Evolutionary conservation across 2,329 filamentous ascomycete genomes (phyloP), one percentile per base, ranked within the genome.

Genomic region (Knoxdaviesia proteae): DNA sequence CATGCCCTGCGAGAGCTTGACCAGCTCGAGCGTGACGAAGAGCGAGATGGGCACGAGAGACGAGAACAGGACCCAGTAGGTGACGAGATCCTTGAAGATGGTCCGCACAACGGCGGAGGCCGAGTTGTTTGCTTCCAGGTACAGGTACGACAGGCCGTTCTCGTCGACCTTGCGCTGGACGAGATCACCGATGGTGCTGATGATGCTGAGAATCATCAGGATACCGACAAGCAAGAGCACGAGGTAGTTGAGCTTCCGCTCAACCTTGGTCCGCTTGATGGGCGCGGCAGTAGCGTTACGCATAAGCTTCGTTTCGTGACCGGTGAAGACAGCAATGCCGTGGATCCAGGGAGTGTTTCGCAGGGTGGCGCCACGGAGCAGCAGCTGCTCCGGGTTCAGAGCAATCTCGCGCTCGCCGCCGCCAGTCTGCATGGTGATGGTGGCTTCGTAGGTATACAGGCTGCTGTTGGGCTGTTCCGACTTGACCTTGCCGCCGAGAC

Each of bases 401-500:
- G 92, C 70, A 40, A 96, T 62, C 56, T 96, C 88, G 60, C 92
- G 94, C 60, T 98, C 90, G 34, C 86, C 84, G 11, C 87, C 87
- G 38, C 87, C 86, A 39, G 80, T 71, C 52, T 88, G 77, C 69
- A 96, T 81, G 0, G 87, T 96, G 57, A 98, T 59, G 1, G 88
- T 94, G 36, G 87, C 90, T 61, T 98, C 92, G 57, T 96, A 98
- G 0, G 90, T 98, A 60, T 98, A 98, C 34, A 98, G 66, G 59
- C 87, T 96, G 63, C 86, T 94, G 66, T 98, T 98, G 29, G 90
- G 90, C 58, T 96, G 90, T 61, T 98, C 90, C 1, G 88, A 96
- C 52, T 84, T 80, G 51, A 98, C 67, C 47, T 81, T 80, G 32
- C 90, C 90, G 39, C 83, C 82, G 4, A 98, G 63, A 47, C 88